A percentile compares a stretch with the other conserved stretches of the same genome.
phyloP scores from a whole-genome alignment of 495 filamentous ascomycete species.

The Lophium mytilinum region DNA sequence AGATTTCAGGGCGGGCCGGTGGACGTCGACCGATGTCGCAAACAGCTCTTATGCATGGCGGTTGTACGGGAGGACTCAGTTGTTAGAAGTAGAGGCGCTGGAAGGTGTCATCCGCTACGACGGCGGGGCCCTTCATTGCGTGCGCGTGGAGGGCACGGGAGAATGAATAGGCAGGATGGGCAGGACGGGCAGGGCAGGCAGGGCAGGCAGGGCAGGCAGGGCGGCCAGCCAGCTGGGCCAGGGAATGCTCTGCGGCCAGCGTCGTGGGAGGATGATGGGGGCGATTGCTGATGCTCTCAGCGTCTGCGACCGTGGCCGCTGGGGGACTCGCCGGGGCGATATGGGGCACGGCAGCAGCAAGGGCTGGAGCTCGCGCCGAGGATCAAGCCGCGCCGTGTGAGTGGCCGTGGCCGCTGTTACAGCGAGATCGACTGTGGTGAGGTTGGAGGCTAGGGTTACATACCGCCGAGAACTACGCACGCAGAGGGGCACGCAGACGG shows the following conservation, averaged over 20 bases:
- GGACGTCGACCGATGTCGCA: slow-evolving; percentile 26
- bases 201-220: too few species aligned
- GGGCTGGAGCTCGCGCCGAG: not conserved
- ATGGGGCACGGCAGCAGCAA: not conserved
- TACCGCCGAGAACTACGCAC: too few species aligned
- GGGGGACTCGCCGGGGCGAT: not conserved
- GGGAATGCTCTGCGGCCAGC: too few species aligned
- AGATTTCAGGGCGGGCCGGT: slow-evolving; percentile 25
- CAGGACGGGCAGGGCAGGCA: too few species aligned
- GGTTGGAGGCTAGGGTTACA: too few species aligned
- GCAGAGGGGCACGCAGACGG: too few species aligned
- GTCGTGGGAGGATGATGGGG: too few species aligned
- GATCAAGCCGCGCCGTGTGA: not conserved
- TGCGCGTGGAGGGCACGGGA: slow-evolving; percentile 4
- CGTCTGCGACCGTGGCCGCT: not conserved
- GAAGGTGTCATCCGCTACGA: slow-evolving; percentile 30
- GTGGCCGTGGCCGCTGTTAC: not conserved
- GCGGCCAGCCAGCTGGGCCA: too few species aligned
- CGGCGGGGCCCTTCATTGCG: not conserved
- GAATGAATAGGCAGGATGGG: slow-evolving; percentile 7
- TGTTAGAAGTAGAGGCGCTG: slow-evolving; percentile 3
- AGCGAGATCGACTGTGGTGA: too few species aligned
- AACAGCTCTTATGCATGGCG: slow-evolving; percentile 23
- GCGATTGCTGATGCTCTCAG: too few species aligned
- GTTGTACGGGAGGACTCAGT: slow-evolving; percentile 24